These are phyloP conservation scores for Vitis labrusca DNA, from an alignment of 164 flowering plant genomes.

Conservation along the genomic window DNA sequence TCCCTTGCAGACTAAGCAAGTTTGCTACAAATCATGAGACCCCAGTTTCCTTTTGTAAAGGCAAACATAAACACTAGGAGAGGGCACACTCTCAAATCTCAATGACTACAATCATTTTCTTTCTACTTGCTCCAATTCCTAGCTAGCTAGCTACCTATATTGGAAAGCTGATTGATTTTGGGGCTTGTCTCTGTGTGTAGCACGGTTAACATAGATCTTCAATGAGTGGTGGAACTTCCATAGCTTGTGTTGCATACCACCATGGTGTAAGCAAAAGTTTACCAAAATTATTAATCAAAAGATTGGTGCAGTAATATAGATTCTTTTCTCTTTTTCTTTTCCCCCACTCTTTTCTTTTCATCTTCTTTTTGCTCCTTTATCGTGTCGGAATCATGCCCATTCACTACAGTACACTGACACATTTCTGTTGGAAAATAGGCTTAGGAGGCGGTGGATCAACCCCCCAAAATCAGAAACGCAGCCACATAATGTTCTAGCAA, in stretches of 20 bases:
- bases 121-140: no score
- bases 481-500: not conserved
- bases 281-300: not conserved
- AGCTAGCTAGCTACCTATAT: no score
- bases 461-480: not conserved
- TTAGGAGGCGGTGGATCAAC: not conserved
- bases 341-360: not conserved
- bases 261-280: not conserved
- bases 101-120: no score
- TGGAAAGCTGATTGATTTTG: no score
- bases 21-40: no score
- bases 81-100: no score
- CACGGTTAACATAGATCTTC: no score
- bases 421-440: not conserved
- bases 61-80: no score
- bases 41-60: no score
- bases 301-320: conserved; percentile 1
- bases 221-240: not conserved
- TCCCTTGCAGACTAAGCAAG: no score
- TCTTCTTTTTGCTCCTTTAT: not conserved
- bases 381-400: conserved; percentile 1
- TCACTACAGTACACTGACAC: not conserved
- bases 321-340: conserved; percentile 5
- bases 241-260: not conserved
- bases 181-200: no score